phyloP scores from a whole-genome alignment of 106 monocot species.

The Acanthochlamys bracteata region DNA sequence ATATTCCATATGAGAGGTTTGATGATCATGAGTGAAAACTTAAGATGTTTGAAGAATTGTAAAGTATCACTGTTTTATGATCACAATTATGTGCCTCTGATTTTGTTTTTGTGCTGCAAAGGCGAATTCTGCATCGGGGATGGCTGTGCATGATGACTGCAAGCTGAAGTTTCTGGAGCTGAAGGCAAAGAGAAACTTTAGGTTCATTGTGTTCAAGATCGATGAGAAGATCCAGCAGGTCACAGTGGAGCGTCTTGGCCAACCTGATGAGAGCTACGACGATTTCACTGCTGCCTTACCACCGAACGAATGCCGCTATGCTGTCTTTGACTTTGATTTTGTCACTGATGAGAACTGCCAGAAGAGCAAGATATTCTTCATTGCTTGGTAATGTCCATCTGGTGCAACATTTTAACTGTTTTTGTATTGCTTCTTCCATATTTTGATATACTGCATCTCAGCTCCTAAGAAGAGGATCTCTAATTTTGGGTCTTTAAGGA shows the following conservation, averaged over 20 bases:
- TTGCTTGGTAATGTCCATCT: conserved; percentile 44
- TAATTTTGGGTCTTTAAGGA: too few relatives aligned
- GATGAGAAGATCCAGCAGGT: conserved; percentile 53
- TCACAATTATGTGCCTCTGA: background rate
- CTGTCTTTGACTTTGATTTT: conserved; percentile 59
- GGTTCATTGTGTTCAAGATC: conserved; percentile 64
- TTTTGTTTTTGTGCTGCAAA: background rate
- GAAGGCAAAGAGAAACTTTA: conserved; percentile 44
- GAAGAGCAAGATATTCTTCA: conserved; percentile 74
- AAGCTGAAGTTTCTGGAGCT: conserved; percentile 53
- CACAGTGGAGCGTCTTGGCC: conserved; percentile 41
- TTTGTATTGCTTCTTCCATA: too few relatives aligned
- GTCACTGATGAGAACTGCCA: conserved; percentile 64
- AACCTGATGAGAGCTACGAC: conserved; percentile 46
- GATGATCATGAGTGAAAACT: too few relatives aligned
- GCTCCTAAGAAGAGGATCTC: too few relatives aligned
- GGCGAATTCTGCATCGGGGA: conserved; percentile 59
- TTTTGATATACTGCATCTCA: too few relatives aligned
- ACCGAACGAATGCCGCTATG: conserved; percentile 46
- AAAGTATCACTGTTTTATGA: background rate
- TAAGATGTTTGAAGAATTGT: too few relatives aligned
- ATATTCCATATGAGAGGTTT: too few relatives aligned
- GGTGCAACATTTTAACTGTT: too few relatives aligned
- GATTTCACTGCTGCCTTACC: conserved; percentile 48
- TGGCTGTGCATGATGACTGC: conserved; percentile 51